Evolutionary conservation across 1,284 basidiomycete genomes (phyloP).

Genomic region (Ustilago hordei): DNA sequence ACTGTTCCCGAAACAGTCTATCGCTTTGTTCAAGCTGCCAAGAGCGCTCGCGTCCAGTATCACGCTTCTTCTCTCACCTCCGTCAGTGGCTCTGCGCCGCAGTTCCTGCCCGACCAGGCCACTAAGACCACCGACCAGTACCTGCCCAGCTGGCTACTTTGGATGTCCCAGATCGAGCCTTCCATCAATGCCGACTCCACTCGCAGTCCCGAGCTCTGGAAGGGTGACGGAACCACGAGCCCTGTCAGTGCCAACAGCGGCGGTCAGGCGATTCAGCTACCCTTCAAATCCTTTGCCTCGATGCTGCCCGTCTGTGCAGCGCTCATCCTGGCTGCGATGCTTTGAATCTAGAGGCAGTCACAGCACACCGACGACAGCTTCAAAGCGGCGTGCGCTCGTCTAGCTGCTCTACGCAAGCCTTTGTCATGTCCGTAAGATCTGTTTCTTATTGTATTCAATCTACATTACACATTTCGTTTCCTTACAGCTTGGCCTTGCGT

Average conservation of each 20-base stretch:
- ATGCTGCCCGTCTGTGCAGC: not conserved
- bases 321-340: not conserved
- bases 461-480: not conserved
- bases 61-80: constrained; percentile 12
- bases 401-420: not conserved
- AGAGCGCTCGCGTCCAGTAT: constrained; percentile 36
- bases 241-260: constrained; percentile 1
- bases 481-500: constrained; percentile 24
- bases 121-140: constrained; percentile 30
- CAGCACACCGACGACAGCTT: not conserved
- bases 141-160: constrained; percentile 40
- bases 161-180: constrained; percentile 41
- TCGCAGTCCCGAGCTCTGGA: constrained; percentile 42
- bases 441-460: not conserved
- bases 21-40: constrained; percentile 37
- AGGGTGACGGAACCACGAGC: constrained; percentile 8
- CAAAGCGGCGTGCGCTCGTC: not conserved
- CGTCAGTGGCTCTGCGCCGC: constrained; percentile 10
- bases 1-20: constrained; percentile 40
- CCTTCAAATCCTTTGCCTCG: not conserved
- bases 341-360: not conserved
- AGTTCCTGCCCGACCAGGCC: constrained; percentile 25
- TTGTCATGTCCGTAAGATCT: not conserved
- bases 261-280: not conserved
- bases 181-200: constrained; percentile 22